Percentiles rank a stretch among this genome's conserved stretches.
These are phyloP conservation scores for Penicillium sp. DNA, from an alignment of 2,329 filamentous ascomycete genomes.

Conservation along the genomic window DNA sequence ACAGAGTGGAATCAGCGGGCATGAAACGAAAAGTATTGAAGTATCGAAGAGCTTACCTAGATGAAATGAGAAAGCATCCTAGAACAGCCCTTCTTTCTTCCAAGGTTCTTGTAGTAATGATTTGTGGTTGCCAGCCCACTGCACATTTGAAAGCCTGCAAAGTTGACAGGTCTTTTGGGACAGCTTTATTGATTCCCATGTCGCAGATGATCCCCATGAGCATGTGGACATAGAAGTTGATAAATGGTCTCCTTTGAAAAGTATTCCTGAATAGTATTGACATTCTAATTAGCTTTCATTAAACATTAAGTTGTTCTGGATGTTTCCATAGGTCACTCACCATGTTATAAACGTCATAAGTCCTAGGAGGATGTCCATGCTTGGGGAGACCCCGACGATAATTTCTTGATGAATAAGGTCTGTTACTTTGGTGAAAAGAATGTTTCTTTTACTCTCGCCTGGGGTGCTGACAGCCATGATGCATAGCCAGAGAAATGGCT, in stretches of 20 bases:
- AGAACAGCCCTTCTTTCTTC: conserved; percentile 54
- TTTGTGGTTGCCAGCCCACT: conserved; percentile 16
- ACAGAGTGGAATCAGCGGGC: background rate
- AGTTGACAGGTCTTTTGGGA: conserved; percentile 11
- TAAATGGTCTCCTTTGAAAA: conserved; percentile 16
- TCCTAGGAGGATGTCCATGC: conserved; percentile 24
- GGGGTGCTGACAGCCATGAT: conserved; percentile 36
- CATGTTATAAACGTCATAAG: conserved; percentile 23
- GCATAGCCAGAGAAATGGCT: conserved; percentile 43
- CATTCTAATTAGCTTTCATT: conserved; percentile 1
- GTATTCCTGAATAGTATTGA: conserved; percentile 25
- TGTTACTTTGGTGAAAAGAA: conserved; percentile 17
- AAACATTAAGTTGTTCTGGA: background rate
- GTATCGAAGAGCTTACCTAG: conserved; percentile 27
- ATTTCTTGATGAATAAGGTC: conserved; percentile 22
- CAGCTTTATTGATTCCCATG: conserved; percentile 24
- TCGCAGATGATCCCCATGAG: conserved; percentile 26
- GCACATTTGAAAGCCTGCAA: conserved; percentile 24
- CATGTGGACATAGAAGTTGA: conserved; percentile 22
- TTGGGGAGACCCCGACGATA: conserved; percentile 17
- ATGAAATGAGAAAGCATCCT: conserved; percentile 49
- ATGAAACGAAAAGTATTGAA: background rate
- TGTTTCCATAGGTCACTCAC: conserved; percentile 6
- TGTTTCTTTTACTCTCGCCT: conserved; percentile 10
- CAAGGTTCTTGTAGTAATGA: conserved; percentile 38